Evolutionary conservation across 345 rosid species (phyloP).

Genomic region (Salix viminalis): DNA sequence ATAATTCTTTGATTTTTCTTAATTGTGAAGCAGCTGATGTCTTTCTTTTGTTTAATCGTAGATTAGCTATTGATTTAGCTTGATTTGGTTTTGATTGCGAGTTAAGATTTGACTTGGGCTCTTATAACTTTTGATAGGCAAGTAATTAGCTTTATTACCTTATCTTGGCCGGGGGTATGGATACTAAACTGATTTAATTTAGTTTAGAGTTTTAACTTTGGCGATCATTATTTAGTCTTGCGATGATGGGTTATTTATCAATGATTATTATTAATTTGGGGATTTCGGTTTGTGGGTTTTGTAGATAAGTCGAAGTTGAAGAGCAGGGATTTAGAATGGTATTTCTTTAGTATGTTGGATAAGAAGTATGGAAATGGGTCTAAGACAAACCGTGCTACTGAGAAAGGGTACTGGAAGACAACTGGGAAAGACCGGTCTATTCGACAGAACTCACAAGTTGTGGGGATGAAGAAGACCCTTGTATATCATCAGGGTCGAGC

Average conservation of each 20-base stretch:
- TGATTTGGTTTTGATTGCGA: no score
- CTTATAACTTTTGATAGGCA: no score
- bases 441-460: constrained; percentile 34
- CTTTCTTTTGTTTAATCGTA: not conserved
- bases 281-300: constrained; percentile 7
- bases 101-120: no score
- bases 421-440: constrained; percentile 87
- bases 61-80: not conserved
- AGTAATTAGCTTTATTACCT: not conserved
- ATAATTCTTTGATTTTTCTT: not conserved
- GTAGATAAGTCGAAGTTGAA: constrained; percentile 73
- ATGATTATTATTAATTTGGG: constrained; percentile 1
- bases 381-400: constrained; percentile 89
- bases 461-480: constrained; percentile 98
- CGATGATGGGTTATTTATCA: not conserved
- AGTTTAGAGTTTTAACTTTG: not conserved
- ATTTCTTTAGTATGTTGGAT: constrained; percentile 76
- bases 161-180: not conserved
- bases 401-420: constrained; percentile 93
- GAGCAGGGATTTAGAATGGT: constrained; percentile 92
- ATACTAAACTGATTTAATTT: not conserved
- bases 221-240: not conserved
- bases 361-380: constrained; percentile 83
- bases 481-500: constrained; percentile 88
- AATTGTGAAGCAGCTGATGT: not conserved